Conservation (phyloP, 495 filamentous ascomycete species). For the Astrothelium macrocarpum region DNA sequence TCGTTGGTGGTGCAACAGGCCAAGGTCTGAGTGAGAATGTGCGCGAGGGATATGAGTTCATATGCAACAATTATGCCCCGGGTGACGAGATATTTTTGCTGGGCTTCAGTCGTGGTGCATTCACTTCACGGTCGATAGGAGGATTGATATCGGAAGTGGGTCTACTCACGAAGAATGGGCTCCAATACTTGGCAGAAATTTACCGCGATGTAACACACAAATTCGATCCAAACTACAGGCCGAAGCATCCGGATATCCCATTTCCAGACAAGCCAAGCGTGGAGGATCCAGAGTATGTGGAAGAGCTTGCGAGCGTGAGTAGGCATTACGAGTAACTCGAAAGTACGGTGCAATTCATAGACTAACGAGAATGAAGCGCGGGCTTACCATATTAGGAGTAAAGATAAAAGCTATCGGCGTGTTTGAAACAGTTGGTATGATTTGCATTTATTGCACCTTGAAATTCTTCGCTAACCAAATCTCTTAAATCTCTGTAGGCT, state of each 20-base stretch:
- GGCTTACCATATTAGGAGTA: constrained; percentile 27
- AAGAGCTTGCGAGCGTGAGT: constrained; percentile 34
- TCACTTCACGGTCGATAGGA: constrained; percentile 56
- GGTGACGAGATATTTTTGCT: constrained; percentile 62
- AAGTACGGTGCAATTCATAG: neutral
- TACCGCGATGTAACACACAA: constrained; percentile 54
- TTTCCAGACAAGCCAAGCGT: constrained; percentile 50
- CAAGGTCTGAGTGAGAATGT: constrained; percentile 44
- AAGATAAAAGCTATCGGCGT: constrained; percentile 33
- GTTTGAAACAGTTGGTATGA: constrained; percentile 32
- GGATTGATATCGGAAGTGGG: constrained; percentile 54
- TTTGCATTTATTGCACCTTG: neutral
- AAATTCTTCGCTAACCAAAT: neutral
- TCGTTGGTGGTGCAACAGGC: constrained; percentile 27
- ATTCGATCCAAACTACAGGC: constrained; percentile 41
- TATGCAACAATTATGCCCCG: constrained; percentile 55
- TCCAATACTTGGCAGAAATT: constrained; percentile 54
- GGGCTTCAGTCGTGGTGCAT: constrained; percentile 67
- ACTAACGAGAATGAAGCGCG: constrained; percentile 8
- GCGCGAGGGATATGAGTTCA: constrained; percentile 55
- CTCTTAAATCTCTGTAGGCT: constrained; percentile 7
- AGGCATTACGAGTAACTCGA: neutral
- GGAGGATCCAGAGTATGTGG: constrained; percentile 27
- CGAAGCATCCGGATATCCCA: constrained; percentile 47
- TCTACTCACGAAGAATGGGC: constrained; percentile 52